Evolutionary conservation across 495 filamentous ascomycete species (phyloP), one percentile per base, ranked within the genome.

Genomic region (Neurospora sp.): DNA sequence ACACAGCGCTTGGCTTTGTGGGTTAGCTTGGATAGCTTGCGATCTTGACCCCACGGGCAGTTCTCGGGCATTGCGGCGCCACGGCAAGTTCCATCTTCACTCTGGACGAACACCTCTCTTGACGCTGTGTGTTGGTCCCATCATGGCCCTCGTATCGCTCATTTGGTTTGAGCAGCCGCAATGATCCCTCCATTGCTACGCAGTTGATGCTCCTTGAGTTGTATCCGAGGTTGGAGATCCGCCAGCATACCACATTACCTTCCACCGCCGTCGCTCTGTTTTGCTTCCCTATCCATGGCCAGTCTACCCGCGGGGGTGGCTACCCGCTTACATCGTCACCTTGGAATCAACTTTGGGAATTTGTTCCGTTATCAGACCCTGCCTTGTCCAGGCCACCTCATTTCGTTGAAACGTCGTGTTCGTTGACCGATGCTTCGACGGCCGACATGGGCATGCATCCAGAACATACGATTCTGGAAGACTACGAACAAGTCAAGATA

Each of bases 361-460:
- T 3, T 18, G 27, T 3, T 65, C 12, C 53, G 53, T 65, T 65
- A 65, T 65, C 53, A 65, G 53, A 65, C 53, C 14, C 53, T 27
- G 53, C 53, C 27, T 31, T 31, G 3, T 31, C 27, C 27, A 31
- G 27, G 27, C 27, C 27, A 31, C 27, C 3, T 76, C 70, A 76
- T 78, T 71, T 78, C 22, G 70, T 71, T 78, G 75, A 78, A 78
- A 76, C 73, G 53, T 8, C 20, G 27, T 71, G 70, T 61, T 69
- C 45, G 68, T 69, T 68, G 10, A 7, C 42, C 44, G 42, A 35
- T 35, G 18, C 70, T 16, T 37, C 3, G 70, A 47, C 8, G 8
- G 44, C 44, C 18, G 3, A 22, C 44, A 22, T 47, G 44, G 44
- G n/a, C 44, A 22, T 47, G 44, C n/a, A 22, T 47, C 41, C 41